Evolutionary conservation across 345 rosid species (phyloP), one percentile per base, ranked within the genome.

Genomic region (Populus nigra): DNA sequence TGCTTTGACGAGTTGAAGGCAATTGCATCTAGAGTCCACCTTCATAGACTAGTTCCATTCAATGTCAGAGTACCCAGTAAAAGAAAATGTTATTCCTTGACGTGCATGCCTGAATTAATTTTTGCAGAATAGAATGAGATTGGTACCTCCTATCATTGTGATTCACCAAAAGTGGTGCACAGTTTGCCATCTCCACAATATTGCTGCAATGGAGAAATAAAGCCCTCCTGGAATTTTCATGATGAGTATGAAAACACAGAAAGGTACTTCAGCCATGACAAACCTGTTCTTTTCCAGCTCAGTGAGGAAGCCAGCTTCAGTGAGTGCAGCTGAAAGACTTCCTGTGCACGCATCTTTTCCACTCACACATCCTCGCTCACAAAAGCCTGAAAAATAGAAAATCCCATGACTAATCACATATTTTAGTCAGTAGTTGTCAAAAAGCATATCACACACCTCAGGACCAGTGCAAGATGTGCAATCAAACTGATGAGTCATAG

Each of bases 211-310:
- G 27, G 36, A 80, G 61, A 67, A 62, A 84, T 15, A 66, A 16
- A 74, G 73, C 31, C 29, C 39, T 83, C 80, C 22, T 39, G 15
- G 23, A 23, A 23, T 22, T 12, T 38, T 59, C 5, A 38, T 4
- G 4, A 3, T 1, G 2, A 47, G 38, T 12, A 10, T 18, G 23
- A 15, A 35, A 72, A 7, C 22, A 71, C 3, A 36, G 0, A 17
- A 36, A 15, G 50, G 38, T 10, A 35, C 3, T 12, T 33, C 25
- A 22, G 17, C 63, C 29, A 59, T 59, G 39, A 22, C 45, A 39
- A 67, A 96, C 97, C 99, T 92, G 86, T 96, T 96, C 79, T 89
- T 93, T 89, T 96, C 99, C 38, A 96, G 85, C 55, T 98, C 98
- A 70, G 93, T 87, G 77, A 93, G 94, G 84, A 93, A 93, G 6